Evolutionary conservation across 345 rosid genomes (phyloP).

Genomic region (Gossypium mustelinum): DNA sequence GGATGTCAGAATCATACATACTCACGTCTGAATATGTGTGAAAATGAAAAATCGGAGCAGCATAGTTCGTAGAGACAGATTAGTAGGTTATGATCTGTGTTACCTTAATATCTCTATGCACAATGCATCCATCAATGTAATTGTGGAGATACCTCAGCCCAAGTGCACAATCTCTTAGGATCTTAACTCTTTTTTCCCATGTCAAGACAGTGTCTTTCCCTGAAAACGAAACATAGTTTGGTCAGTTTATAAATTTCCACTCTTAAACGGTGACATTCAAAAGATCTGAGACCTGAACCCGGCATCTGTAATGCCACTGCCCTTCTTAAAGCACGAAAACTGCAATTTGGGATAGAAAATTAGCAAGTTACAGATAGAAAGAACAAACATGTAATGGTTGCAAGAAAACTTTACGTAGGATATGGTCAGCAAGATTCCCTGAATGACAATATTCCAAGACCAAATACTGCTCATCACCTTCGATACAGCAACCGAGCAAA

Average conservation of each 20-base stretch:
- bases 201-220: constrained; percentile 43
- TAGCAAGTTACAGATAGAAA: neutral
- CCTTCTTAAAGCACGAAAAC: neutral
- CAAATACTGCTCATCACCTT: constrained; percentile 49
- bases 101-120: constrained; percentile 72
- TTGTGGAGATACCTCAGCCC: constrained; percentile 58
- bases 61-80: neutral
- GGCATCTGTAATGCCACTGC: neutral
- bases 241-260: neutral
- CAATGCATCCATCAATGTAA: constrained; percentile 57
- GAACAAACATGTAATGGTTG: neutral
- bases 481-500: constrained; percentile 53
- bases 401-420: constrained; percentile 36
- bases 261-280: neutral
- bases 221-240: constrained; percentile 10
- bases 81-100: neutral
- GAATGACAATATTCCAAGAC: constrained; percentile 56
- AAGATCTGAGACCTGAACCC: neutral
- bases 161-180: constrained; percentile 50
- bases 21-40: too few species aligned
- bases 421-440: constrained; percentile 58
- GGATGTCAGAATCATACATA: neutral
- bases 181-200: constrained; percentile 61
- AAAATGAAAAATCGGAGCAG: too few species aligned
- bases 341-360: neutral